Conservation (phyloP, 202 grass and related monocot genomes). For the Panicum virgatum region DNA sequence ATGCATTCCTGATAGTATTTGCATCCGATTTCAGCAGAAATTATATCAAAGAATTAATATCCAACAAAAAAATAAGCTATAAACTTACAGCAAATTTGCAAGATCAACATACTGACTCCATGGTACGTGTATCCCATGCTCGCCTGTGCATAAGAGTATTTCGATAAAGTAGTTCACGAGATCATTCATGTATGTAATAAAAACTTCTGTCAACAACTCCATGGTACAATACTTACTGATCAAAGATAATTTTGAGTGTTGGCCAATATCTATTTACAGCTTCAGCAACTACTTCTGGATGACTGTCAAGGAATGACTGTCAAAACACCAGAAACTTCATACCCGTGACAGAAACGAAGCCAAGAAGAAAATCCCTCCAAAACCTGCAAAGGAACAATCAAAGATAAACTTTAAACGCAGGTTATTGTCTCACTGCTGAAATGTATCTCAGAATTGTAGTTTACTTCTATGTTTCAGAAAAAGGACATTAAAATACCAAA, state of each 20-base stretch:
- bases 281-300: constrained; percentile 92
- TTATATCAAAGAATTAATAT: constrained; percentile 31
- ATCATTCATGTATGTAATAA: constrained; percentile 14
- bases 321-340: constrained; percentile 43
- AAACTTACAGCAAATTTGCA: constrained; percentile 98
- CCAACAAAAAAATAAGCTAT: constrained; percentile 21
- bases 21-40: constrained; percentile 26
- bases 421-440: not conserved
- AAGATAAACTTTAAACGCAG: constrained; percentile 27
- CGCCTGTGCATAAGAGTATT: constrained; percentile 61
- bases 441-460: constrained; percentile 26
- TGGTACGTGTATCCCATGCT: constrained; percentile 95
- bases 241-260: constrained; percentile 86
- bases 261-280: constrained; percentile 89
- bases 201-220: constrained; percentile 22
- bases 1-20: constrained; percentile 10
- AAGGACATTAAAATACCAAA: not conserved
- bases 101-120: constrained; percentile 90
- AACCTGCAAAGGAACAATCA: constrained; percentile 55
- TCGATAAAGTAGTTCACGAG: constrained; percentile 16
- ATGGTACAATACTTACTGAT: constrained; percentile 62
- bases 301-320: constrained; percentile 41
- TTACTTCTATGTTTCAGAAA: not conserved
- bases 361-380: constrained; percentile 97
- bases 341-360: constrained; percentile 95